phyloP scores from a whole-genome alignment of 164 flowering plant genomes.

The Umbilicus rupestris region DNA sequence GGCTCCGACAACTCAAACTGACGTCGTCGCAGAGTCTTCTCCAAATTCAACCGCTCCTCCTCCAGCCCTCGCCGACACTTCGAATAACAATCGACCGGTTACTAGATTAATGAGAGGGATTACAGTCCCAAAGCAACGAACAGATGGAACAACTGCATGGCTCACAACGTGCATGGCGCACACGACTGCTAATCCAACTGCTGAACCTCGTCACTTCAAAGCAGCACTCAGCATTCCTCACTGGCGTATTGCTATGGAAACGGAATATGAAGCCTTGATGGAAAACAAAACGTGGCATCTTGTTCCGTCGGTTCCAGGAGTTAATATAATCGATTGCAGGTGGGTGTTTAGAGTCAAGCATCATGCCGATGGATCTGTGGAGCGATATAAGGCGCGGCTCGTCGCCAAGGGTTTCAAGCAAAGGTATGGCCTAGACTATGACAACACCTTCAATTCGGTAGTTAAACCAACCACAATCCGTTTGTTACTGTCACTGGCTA shows the following conservation, averaged over 20 bases:
- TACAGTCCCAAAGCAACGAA: background rate
- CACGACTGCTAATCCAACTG: background rate
- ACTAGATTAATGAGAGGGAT: no score
- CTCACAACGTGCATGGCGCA: background rate
- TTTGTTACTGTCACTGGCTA: background rate
- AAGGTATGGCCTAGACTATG: background rate
- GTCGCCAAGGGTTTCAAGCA: background rate
- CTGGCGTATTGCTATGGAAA: no score
- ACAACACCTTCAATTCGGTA: background rate
- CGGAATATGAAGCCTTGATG: no score
- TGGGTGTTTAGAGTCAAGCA: background rate
- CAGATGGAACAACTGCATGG: background rate
- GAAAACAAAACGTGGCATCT: no score
- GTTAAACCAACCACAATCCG: slow-evolving; percentile 1
- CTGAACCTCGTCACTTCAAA: background rate
- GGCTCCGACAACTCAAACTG: background rate
- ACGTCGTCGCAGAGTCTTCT: background rate
- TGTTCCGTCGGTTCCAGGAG: background rate
- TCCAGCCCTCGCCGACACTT: no score
- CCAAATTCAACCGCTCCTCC: no score
- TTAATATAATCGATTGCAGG: background rate
- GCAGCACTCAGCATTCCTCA: no score
- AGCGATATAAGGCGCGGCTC: no score
- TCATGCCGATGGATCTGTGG: background rate
- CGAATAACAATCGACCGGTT: no score